phyloP scores from a whole-genome alignment of 2,329 filamentous ascomycete genomes.

The Paecilomyces sp. region DNA sequence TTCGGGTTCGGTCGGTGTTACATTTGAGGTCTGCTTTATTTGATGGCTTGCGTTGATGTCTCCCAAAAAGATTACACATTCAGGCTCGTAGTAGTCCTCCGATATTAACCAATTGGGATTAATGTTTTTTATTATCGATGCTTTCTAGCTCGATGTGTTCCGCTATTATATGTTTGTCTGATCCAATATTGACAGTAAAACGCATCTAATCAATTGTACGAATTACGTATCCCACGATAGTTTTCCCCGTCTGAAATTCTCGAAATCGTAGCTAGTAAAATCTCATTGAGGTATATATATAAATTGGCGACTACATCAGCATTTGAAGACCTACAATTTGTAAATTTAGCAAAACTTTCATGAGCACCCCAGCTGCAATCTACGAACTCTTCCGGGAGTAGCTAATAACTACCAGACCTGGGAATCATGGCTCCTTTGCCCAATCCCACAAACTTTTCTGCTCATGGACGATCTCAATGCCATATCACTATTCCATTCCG shows the following conservation, averaged over 20 bases:
- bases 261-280: too few species aligned
- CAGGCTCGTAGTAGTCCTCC: background rate
- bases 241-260: too few species aligned
- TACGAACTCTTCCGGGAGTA: background rate
- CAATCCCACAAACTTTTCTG: background rate
- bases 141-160: background rate
- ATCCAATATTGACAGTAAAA: background rate
- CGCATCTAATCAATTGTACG: background rate
- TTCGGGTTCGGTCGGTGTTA: background rate
- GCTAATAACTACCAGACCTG: background rate
- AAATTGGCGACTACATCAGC: too few species aligned
- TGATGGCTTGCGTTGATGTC: background rate
- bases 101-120: background rate
- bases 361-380: background rate
- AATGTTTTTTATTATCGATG: background rate
- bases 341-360: background rate
- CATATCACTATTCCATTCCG: background rate
- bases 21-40: background rate
- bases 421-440: background rate
- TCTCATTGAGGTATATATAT: too few species aligned
- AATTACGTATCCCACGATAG: background rate
- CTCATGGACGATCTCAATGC: background rate
- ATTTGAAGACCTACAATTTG: background rate
- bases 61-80: background rate
- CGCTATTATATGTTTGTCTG: background rate